A percentile compares a stretch with the other conserved stretches of the same genome.
Conservation (phyloP, 2,329 filamentous ascomycete genomes). For the Claviceps fusiformis region DNA sequence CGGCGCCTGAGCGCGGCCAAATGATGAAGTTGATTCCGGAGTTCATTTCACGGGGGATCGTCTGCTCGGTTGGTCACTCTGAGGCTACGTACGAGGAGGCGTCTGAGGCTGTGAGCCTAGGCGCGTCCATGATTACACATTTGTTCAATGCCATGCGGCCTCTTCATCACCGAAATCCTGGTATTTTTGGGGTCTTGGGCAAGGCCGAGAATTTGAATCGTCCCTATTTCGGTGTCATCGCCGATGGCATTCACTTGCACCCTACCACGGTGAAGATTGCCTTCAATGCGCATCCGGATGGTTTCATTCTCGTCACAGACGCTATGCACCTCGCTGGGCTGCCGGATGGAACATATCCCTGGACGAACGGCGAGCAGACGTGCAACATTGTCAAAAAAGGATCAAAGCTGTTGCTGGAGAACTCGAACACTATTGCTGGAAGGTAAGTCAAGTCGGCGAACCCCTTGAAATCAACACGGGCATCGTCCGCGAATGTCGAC, state of each 20-base stretch:
- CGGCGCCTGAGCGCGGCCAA: conserved; percentile 65
- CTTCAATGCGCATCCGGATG: conserved; percentile 70
- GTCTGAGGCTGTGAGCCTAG: conserved; percentile 53
- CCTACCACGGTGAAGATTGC: conserved; percentile 82
- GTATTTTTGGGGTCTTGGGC: conserved; percentile 76
- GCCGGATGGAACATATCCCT: conserved; percentile 71
- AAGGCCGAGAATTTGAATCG: conserved; percentile 42
- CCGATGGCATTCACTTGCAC: conserved; percentile 82
- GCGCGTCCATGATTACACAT: conserved; percentile 82
- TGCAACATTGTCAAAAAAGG: conserved; percentile 57
- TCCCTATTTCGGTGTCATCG: conserved; percentile 80
- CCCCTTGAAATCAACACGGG: not conserved
- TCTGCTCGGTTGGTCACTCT: conserved; percentile 73
- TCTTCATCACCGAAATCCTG: conserved; percentile 80
- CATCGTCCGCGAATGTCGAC: too few species aligned
- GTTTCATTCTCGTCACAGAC: conserved; percentile 82
- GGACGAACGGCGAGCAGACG: conserved; percentile 58
- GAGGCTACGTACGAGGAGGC: conserved; percentile 79
- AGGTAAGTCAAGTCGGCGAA: conserved; percentile 33
- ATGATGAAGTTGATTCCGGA: conserved; percentile 57
- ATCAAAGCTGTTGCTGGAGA: conserved; percentile 59
- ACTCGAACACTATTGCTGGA: conserved; percentile 66
- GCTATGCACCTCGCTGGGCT: conserved; percentile 80
- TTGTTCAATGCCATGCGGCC: conserved; percentile 91
- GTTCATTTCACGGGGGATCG: conserved; percentile 51